Percentiles rank a stretch among this genome's conserved stretches.
These are phyloP conservation scores for Cudoniella acicularis DNA, from an alignment of 495 filamentous ascomycete genomes.

Conservation along the genomic window DNA sequence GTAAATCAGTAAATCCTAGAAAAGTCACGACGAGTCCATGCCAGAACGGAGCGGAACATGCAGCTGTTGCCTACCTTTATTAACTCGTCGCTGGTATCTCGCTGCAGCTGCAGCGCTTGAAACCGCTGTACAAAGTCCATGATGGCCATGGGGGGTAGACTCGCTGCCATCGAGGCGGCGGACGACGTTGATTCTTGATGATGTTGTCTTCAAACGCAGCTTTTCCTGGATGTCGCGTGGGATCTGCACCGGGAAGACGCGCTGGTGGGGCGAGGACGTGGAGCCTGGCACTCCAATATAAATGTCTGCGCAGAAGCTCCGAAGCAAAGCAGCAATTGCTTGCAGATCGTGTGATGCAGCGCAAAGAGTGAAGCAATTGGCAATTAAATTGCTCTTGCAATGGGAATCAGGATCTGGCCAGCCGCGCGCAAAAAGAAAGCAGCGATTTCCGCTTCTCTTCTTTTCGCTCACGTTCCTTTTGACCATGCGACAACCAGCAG, in stretches of 20 bases:
- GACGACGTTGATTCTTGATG: too few relatives aligned
- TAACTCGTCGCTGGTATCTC: conserved; percentile 34
- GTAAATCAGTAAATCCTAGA: conserved; percentile 42
- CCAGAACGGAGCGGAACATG: background rate
- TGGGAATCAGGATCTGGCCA: background rate
- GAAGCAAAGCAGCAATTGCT: background rate
- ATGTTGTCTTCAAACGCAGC: background rate
- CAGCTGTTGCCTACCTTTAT: conserved; percentile 26
- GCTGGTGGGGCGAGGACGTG: background rate
- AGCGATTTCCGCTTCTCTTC: background rate
- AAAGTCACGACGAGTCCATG: conserved; percentile 6
- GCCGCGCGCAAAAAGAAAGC: background rate
- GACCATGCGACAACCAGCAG: background rate
- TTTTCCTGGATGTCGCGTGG: background rate
- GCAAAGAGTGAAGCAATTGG: too few relatives aligned
- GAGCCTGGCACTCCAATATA: background rate
- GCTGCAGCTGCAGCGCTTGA: conserved; percentile 30
- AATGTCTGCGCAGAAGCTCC: background rate
- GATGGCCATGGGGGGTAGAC: conserved; percentile 22
- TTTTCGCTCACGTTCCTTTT: background rate
- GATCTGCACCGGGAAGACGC: background rate
- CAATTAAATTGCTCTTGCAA: too few relatives aligned
- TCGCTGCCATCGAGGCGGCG: background rate
- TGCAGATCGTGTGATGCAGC: background rate
- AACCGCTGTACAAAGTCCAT: conserved; percentile 42